Conservation (phyloP, 345 rosid species). For the Gynandropsis gynandra region DNA sequence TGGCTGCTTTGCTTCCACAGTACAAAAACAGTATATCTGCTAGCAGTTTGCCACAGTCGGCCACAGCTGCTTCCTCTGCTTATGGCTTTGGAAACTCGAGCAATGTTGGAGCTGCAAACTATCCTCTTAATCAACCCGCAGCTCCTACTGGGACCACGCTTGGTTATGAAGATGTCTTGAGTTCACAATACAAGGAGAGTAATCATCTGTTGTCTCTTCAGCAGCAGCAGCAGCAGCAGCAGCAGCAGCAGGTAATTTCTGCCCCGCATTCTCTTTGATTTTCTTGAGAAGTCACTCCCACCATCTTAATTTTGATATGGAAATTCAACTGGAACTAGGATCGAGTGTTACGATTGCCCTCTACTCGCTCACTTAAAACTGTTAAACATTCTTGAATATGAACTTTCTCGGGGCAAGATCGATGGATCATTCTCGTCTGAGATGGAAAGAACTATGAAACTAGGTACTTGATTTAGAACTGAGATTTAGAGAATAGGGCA, state of each 20-base stretch:
- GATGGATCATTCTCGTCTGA: too few relatives aligned
- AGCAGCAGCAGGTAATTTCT: conserved; percentile 14
- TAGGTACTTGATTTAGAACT: too few relatives aligned
- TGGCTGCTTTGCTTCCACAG: conserved; percentile 82
- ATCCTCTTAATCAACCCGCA: conserved; percentile 56
- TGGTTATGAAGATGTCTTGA: conserved; percentile 64
- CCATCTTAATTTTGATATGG: too few relatives aligned
- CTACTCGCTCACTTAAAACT: too few relatives aligned
- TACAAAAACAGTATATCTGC: conserved; percentile 75
- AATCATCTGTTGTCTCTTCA: conserved; percentile 68
- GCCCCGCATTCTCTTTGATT: too few relatives aligned
- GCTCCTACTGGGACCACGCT: conserved; percentile 55
- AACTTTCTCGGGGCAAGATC: too few relatives aligned
- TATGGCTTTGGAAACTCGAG: conserved; percentile 80
- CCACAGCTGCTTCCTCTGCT: conserved; percentile 60
- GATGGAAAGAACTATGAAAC: too few relatives aligned
- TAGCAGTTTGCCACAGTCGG: conserved; percentile 82
- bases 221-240: conserved; percentile 37
- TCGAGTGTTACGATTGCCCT: too few relatives aligned
- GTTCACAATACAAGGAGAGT: conserved; percentile 83
- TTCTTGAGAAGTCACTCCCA: too few relatives aligned
- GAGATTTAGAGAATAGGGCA: too few relatives aligned
- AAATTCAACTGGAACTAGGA: too few relatives aligned
- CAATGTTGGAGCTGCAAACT: conserved; percentile 63
- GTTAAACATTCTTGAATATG: too few relatives aligned